phyloP scores from a whole-genome alignment of 148 eudicot genomes.

The Rhododendron henanense region DNA sequence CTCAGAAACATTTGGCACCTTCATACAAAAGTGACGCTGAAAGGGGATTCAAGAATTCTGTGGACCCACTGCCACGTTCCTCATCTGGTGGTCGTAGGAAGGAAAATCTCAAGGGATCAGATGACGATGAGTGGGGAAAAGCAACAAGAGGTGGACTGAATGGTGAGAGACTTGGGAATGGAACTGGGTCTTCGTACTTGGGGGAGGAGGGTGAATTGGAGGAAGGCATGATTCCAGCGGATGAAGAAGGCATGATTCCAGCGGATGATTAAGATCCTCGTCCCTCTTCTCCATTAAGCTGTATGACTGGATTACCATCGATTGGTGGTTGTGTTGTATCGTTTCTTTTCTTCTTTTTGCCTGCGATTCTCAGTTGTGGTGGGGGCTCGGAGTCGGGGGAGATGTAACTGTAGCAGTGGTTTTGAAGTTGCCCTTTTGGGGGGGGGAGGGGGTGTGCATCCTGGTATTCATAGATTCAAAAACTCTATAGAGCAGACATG shows the following conservation, averaged over 20 bases:
- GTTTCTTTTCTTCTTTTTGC: background rate
- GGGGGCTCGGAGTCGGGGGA: background rate
- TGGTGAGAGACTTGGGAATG: background rate
- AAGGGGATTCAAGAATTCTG: background rate
- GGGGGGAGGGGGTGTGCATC: background rate
- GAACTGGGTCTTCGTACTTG: background rate
- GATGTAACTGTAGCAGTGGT: background rate
- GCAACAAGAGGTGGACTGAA: background rate
- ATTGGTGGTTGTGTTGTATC: background rate
- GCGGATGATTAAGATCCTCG: background rate
- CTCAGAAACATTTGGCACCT: constrained; percentile 51
- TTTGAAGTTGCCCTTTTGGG: background rate
- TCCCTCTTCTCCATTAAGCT: background rate
- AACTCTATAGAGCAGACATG: background rate
- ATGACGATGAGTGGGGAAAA: constrained; percentile 10
- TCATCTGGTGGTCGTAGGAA: background rate
- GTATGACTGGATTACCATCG: background rate
- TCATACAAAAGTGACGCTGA: background rate
- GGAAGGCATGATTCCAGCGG: constrained; percentile 27
- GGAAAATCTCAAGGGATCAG: background rate
- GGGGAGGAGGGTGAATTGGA: constrained; percentile 25
- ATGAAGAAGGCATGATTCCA: constrained; percentile 10
- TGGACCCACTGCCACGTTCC: constrained; percentile 17
- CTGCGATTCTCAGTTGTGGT: no score
- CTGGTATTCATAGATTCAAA: background rate